Percentiles rank a stretch among this genome's conserved stretches.
These are phyloP conservation scores for Sporisorium sorghi DNA, from an alignment of 1,284 basidiomycete genomes.

Conservation along the genomic window DNA sequence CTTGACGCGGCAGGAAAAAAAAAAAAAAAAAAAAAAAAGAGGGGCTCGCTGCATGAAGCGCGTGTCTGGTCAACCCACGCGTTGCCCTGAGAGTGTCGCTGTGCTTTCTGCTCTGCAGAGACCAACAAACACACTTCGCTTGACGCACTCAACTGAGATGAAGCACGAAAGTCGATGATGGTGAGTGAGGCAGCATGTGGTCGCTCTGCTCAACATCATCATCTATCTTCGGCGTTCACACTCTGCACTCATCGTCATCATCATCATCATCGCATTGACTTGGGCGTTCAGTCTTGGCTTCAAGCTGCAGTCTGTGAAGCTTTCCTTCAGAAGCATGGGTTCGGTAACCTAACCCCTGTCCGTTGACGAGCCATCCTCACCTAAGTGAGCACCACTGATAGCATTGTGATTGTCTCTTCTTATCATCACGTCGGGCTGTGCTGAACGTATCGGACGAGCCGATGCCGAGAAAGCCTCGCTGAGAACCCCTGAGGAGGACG, in stretches of 20 bases:
- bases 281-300: too few species aligned
- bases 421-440: neutral
- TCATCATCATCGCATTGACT: too few species aligned
- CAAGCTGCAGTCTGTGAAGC: too few species aligned
- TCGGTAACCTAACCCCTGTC: too few species aligned
- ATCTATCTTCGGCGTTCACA: neutral
- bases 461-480: neutral
- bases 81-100: too few species aligned
- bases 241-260: too few species aligned
- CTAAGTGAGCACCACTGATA: too few species aligned
- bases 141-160: too few species aligned
- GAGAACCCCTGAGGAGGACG: constrained; percentile 1
- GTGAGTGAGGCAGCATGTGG: neutral
- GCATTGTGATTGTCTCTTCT: neutral
- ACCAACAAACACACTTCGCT: constrained; percentile 34
- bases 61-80: neutral
- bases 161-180: neutral
- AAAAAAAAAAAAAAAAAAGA: constrained; percentile 3
- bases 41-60: constrained; percentile 35
- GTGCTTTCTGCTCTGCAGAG: constrained; percentile 3
- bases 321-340: too few species aligned
- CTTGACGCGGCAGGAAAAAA: too few species aligned
- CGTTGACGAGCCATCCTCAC: too few species aligned
- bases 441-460: neutral
- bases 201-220: too few species aligned